These are phyloP conservation scores for Phanerochaete sordida DNA, from an alignment of 768 basidiomycete species.

Conservation along the genomic window DNA sequence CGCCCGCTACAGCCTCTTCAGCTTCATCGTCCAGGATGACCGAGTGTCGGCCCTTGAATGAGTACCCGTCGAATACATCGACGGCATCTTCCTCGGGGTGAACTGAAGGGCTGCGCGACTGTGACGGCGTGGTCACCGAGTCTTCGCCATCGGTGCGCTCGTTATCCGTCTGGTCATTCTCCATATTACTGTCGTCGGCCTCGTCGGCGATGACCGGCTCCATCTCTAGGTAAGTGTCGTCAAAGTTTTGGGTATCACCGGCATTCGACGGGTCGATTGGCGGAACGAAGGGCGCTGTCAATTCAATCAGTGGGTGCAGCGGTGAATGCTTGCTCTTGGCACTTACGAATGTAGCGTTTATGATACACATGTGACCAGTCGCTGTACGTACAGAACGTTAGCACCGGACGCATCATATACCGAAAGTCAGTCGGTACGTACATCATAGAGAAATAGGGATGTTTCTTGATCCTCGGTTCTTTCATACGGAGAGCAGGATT, in stretches of 20 bases:
- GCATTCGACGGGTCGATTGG: conserved; percentile 89
- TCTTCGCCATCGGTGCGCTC: conserved; percentile 75
- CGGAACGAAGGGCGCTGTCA: conserved; percentile 84
- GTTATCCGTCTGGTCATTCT: conserved; percentile 46
- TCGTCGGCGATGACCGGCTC: conserved; percentile 86
- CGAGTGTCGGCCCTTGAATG: conserved; percentile 85
- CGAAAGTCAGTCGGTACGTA: conserved; percentile 33
- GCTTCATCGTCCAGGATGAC: conserved; percentile 73
- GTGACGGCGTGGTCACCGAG: conserved; percentile 73
- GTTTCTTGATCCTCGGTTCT: conserved; percentile 90
- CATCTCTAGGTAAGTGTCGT: conserved; percentile 96
- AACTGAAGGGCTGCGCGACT: conserved; percentile 74
- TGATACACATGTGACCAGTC: conserved; percentile 94
- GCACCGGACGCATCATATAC: conserved; percentile 7
- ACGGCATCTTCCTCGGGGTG: conserved; percentile 54
- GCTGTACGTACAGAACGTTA: conserved; percentile 38
- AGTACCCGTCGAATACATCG: conserved; percentile 93
- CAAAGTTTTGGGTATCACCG: conserved; percentile 96
- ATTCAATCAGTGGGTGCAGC: conserved; percentile 13
- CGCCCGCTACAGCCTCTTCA: conserved; percentile 45
- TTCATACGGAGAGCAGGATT: conserved; percentile 88
- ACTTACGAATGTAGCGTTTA: conserved; percentile 89
- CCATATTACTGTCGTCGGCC: conserved; percentile 25
- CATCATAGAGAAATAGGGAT: conserved; percentile 96
- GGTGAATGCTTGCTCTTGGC: conserved; percentile 5